Conservation (phyloP, 495 filamentous ascomycete species). For the Elaphomyces granulatus region DNA sequence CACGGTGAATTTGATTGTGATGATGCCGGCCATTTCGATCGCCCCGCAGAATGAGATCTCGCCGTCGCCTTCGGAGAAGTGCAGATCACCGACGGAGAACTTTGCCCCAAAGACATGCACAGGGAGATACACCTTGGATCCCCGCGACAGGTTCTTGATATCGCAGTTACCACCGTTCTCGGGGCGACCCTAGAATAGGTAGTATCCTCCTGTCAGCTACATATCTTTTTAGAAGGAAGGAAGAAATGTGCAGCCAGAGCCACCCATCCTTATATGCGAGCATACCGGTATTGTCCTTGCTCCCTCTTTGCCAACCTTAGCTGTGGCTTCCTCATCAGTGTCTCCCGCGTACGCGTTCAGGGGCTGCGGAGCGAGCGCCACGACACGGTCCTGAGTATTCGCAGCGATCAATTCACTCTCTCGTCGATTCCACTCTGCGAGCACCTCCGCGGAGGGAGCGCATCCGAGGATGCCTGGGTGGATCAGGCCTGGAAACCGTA, state of each 20-base stretch:
- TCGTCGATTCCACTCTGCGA: slow-evolving; percentile 67
- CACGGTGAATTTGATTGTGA: slow-evolving; percentile 82
- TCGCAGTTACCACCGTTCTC: slow-evolving; percentile 58
- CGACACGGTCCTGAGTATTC: slow-evolving; percentile 48
- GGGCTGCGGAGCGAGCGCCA: slow-evolving; percentile 66
- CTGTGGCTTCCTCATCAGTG: slow-evolving; percentile 44
- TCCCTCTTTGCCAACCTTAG: slow-evolving; percentile 71
- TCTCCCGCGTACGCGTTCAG: slow-evolving; percentile 57
- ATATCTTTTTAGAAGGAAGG: neutral
- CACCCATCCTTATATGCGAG: too few species aligned
- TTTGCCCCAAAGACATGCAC: slow-evolving; percentile 78
- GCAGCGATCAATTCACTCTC: slow-evolving; percentile 66
- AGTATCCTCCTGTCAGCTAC: neutral
- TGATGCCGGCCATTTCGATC: slow-evolving; percentile 91
- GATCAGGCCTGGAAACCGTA: slow-evolving; percentile 83
- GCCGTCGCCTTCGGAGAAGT: slow-evolving; percentile 83
- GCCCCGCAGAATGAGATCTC: slow-evolving; percentile 95
- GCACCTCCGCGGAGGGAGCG: slow-evolving; percentile 57
- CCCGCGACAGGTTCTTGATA: slow-evolving; percentile 81
- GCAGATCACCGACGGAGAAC: slow-evolving; percentile 84
- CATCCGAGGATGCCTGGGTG: slow-evolving; percentile 91
- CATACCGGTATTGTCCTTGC: slow-evolving; percentile 71
- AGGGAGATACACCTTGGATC: slow-evolving; percentile 80
- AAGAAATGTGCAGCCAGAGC: too few species aligned
- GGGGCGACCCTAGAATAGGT: slow-evolving; percentile 38